Evolutionary conservation across 192 early-diverging fungal species (phyloP).

Genomic region (Umbelopsis ramanniana): DNA sequence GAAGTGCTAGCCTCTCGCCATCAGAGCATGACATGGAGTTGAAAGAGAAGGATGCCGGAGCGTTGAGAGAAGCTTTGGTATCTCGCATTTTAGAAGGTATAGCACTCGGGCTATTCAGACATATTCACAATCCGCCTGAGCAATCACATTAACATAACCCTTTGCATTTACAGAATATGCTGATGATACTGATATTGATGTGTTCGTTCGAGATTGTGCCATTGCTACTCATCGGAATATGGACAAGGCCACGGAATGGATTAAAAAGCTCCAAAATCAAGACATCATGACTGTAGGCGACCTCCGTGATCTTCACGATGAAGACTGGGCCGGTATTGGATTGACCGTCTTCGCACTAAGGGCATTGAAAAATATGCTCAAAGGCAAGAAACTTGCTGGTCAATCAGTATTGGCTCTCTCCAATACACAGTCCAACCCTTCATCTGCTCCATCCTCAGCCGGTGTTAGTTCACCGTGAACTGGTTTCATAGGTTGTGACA

Average conservation of each 20-base stretch:
- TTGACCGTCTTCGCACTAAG: constrained; percentile 61
- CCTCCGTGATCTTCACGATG: constrained; percentile 70
- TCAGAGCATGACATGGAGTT: not conserved
- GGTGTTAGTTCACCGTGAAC: constrained; percentile 8
- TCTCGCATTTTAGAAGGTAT: constrained; percentile 43
- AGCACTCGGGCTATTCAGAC: too few species aligned
- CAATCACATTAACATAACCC: not conserved
- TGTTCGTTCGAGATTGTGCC: constrained; percentile 71
- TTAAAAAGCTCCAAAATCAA: constrained; percentile 69
- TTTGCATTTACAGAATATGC: constrained; percentile 40
- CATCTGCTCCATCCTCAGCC: constrained; percentile 19
- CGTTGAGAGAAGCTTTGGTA: constrained; percentile 24
- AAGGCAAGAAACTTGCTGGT: constrained; percentile 45
- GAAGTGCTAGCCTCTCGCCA: not conserved
- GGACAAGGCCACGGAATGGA: constrained; percentile 80
- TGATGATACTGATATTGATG: constrained; percentile 68
- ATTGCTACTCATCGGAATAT: constrained; percentile 62
- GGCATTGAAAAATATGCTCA: constrained; percentile 58
- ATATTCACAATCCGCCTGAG: not conserved
- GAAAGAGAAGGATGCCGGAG: constrained; percentile 6
- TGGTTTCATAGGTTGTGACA: constrained; percentile 1
- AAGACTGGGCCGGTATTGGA: constrained; percentile 72
- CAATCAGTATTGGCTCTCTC: constrained; percentile 3
- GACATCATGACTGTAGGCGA: constrained; percentile 85
- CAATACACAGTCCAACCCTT: not conserved